These are phyloP conservation scores for Solanum chilense DNA, from an alignment of 257 asterid species.

Conservation along the genomic window DNA sequence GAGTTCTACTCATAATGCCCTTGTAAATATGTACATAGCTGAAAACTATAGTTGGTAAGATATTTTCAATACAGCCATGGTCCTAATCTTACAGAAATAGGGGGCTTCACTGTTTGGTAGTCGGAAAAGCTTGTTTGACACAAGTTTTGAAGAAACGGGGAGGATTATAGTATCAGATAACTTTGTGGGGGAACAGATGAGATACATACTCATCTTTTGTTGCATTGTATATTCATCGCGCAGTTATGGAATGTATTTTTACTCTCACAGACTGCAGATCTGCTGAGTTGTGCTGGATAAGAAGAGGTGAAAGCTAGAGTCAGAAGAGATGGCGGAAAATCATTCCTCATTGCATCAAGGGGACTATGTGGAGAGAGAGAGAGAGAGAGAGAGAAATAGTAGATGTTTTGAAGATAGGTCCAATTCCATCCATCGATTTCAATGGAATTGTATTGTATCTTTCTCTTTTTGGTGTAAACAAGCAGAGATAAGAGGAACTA, in stretches of 20 bases:
- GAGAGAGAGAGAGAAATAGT: background rate
- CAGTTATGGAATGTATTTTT: background rate
- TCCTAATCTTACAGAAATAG: background rate
- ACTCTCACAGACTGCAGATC: background rate
- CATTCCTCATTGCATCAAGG: background rate
- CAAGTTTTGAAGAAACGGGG: background rate
- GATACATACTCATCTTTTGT: background rate
- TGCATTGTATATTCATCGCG: background rate
- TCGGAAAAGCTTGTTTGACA: background rate
- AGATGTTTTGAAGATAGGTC: background rate
- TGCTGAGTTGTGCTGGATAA: background rate
- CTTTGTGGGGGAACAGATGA: background rate
- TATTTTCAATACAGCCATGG: background rate
- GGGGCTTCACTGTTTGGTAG: background rate
- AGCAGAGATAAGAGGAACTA: background rate
- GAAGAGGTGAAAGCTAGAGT: background rate
- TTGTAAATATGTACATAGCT: slow-evolving; percentile 43
- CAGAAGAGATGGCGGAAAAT: background rate
- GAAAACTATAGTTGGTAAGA: slow-evolving; percentile 5
- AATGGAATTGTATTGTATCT: background rate
- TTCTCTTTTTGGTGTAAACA: background rate
- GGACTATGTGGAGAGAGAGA: background rate
- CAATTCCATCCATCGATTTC: background rate
- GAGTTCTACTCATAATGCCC: slow-evolving; percentile 22
- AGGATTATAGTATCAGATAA: background rate